Base-by-base conservation (phyloP, 257 asterid genomes). In the Solanum habrochaites region DNA sequence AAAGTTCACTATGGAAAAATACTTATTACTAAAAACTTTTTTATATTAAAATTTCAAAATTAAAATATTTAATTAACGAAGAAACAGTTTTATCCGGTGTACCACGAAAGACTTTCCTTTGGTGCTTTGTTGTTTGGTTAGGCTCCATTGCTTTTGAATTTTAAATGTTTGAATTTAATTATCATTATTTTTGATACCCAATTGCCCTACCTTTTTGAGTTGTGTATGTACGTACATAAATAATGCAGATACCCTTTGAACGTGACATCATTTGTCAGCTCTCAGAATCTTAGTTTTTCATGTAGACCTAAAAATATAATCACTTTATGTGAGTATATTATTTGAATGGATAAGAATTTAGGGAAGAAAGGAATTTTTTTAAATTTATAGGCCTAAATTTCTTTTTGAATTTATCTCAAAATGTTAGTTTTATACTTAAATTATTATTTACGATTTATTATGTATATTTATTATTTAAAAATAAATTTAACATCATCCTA, bases 51-150 rank as follows among this genome's bases (percentile, higher is more conserved):
- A 62, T 23, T 0, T 62, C 0, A 4, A 62, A 23, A 62, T n/a
- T 0, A 0, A 62, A 4, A 62, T 62, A 62, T 11, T 62, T 56
- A 20, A 62, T 23, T 62, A 0, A 4, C 1, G 0, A 58, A 20
- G 2, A 10, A 62, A 1, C 1, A 11, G 0, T 11, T n/a, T 64
- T 0, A 62, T 62, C 32, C 2, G 7, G 0, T 10, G 7, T 4
- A 11, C 8, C 18, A 4, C 0, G 14, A 23, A n/a, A 0, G 31
- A 11, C 6, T 64, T 64, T 64, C 71, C 29, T 11, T 64, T n/a
- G 58, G 25, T 25, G 40, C 40, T 43, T 45, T 45, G 40, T 45
- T 78, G 40, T 78, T 25, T 16, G 9, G 84, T 45, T 78, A 37
- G 40, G 66, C 1, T 27, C 83, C 42, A 45, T 45, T 45, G 42